Conservation (phyloP, 73 alveolate genomes). For the Paramecium sexaurelia region DNA sequence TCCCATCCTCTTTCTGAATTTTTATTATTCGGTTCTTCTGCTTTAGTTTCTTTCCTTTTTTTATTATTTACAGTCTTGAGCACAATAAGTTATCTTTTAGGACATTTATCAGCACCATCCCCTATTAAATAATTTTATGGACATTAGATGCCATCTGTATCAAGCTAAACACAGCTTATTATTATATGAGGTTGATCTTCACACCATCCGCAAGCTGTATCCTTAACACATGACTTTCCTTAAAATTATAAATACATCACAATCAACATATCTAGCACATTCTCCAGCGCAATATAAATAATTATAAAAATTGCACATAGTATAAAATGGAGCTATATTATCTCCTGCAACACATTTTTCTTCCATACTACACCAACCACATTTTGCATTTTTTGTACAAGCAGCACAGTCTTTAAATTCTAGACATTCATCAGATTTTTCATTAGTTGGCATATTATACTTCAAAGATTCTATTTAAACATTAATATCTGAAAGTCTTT, state of each 20-base stretch:
- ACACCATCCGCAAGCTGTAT: conserved; percentile 61
- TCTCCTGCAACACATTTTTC: conserved; percentile 68
- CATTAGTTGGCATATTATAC: conserved; percentile 58
- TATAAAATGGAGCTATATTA: conserved; percentile 66
- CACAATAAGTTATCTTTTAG: not conserved
- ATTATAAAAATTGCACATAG: conserved; percentile 65
- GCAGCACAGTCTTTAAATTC: conserved; percentile 53
- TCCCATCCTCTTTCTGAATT: conserved; percentile 54
- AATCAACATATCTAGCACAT: conserved; percentile 66
- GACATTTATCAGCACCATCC: conserved; percentile 47
- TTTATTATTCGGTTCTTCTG: conserved; percentile 42
- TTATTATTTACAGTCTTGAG: conserved; percentile 3
- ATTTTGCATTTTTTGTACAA: conserved; percentile 64
- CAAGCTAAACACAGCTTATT: conserved; percentile 21
- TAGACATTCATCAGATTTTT: conserved; percentile 33
- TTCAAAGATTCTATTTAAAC: conserved; percentile 5
- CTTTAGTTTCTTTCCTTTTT: conserved; percentile 35
- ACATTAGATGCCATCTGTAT: conserved; percentile 36
- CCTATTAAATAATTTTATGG: conserved; percentile 35
- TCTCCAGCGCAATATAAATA: conserved; percentile 68
- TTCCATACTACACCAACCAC: conserved; percentile 70
- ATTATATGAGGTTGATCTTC: conserved; percentile 51
- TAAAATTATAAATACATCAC: conserved; percentile 50
- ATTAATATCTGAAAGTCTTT: conserved; percentile 9
- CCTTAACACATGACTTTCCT: conserved; percentile 27